Conservation (phyloP, 768 basidiomycete species). For the Pleurotus citrinopileatus region DNA sequence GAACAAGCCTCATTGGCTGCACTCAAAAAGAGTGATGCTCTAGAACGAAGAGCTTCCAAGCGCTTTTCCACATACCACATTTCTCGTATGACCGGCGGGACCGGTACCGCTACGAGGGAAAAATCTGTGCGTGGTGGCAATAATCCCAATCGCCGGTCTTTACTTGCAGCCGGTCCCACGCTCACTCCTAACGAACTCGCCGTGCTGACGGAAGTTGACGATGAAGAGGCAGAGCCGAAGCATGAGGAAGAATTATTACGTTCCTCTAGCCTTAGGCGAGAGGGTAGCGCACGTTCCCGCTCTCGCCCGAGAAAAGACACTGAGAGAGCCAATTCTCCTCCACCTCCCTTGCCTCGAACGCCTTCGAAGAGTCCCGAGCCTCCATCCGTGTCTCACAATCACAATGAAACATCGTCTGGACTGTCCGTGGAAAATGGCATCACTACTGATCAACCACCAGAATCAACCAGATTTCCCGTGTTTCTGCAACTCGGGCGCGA, state of each 20-base stretch:
- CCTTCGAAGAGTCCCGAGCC: conserved; percentile 40
- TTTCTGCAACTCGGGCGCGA: conserved; percentile 90
- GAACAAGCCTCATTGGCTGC: conserved; percentile 84
- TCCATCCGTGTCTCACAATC: conserved; percentile 10
- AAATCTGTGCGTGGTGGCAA: conserved; percentile 44
- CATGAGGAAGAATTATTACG: conserved; percentile 9
- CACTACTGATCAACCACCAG: conserved; percentile 12
- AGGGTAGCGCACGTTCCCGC: conserved; percentile 23
- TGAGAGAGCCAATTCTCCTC: conserved; percentile 31
- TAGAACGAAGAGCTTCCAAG: conserved; percentile 92
- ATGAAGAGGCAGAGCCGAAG: conserved; percentile 40
- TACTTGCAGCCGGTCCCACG: conserved; percentile 53
- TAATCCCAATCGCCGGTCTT: conserved; percentile 57
- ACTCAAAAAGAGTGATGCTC: conserved; percentile 78
- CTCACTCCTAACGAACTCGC: conserved; percentile 72
- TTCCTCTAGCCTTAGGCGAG: conserved; percentile 15
- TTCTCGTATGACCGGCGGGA: conserved; percentile 81
- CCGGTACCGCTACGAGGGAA: conserved; percentile 39
- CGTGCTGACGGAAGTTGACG: conserved; percentile 73
- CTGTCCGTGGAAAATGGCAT: conserved; percentile 5
- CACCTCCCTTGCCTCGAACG: conserved; percentile 47
- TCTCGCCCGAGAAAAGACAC: conserved; percentile 34
- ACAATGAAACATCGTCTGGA: conserved; percentile 1
- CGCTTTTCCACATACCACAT: conserved; percentile 95
- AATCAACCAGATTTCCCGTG: conserved; percentile 46